Evolutionary conservation across 2,329 filamentous ascomycete genomes (phyloP).

Genomic region (Penicillium hordei): DNA sequence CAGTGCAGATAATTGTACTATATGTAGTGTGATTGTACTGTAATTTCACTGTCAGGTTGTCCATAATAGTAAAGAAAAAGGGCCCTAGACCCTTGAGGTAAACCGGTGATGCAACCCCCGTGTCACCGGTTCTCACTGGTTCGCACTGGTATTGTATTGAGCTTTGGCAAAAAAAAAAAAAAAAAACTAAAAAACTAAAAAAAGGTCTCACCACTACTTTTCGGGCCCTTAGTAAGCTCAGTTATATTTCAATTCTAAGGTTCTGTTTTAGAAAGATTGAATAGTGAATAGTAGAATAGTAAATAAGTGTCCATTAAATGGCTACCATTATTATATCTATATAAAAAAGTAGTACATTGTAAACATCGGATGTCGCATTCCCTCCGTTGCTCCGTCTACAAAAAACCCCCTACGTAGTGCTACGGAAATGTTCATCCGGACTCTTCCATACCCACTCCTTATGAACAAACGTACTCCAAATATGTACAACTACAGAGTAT

Average conservation of each 20-base stretch:
- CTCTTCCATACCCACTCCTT: neutral
- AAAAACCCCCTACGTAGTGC: neutral
- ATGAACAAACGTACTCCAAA: neutral
- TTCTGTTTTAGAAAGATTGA: neutral
- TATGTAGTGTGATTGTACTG: neutral
- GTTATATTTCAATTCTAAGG: neutral
- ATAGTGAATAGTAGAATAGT: neutral
- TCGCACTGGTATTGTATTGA: neutral
- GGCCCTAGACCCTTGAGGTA: constrained; percentile 9
- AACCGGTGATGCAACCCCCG: constrained; percentile 25
- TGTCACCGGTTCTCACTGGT: constrained; percentile 16
- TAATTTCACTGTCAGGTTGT: neutral
- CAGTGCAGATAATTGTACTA: neutral
- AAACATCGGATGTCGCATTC: constrained; percentile 1
- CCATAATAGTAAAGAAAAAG: neutral
- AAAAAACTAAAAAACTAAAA: neutral
- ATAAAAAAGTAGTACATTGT: neutral
- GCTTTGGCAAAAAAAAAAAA: neutral
- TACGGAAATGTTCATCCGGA: neutral
- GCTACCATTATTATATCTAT: neutral
- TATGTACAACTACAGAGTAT: neutral
- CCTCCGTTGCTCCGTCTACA: constrained; percentile 7
- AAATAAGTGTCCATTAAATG: neutral
- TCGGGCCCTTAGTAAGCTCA: neutral
- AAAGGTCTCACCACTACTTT: neutral